Conservation (phyloP, 495 filamentous ascomycete genomes). For the Hypoxylon subgilvum region DNA sequence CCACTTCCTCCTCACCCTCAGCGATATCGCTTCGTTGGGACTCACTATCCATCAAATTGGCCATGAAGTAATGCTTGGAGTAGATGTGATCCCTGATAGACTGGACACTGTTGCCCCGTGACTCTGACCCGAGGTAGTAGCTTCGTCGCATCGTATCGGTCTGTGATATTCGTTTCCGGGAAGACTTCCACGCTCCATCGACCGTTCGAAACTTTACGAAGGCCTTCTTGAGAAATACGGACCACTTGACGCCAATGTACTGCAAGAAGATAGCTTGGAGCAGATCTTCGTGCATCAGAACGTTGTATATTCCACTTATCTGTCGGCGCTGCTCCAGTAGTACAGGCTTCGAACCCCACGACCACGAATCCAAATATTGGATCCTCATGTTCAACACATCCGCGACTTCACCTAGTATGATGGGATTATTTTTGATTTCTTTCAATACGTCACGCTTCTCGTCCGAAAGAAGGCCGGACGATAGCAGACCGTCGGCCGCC, state of each 20-base stretch:
- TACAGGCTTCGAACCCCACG: slow-evolving; percentile 63
- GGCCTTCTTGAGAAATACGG: slow-evolving; percentile 58
- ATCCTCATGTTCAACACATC: slow-evolving; percentile 75
- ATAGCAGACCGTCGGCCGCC: slow-evolving; percentile 61
- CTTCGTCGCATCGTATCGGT: slow-evolving; percentile 53
- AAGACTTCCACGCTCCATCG: slow-evolving; percentile 53
- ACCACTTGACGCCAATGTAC: slow-evolving; percentile 67
- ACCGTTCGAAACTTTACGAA: slow-evolving; percentile 52
- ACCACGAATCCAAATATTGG: slow-evolving; percentile 63
- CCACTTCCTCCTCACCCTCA: slow-evolving; percentile 51
- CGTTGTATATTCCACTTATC: slow-evolving; percentile 64
- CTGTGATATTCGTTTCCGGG: slow-evolving; percentile 48
- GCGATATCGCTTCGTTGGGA: slow-evolving; percentile 30
- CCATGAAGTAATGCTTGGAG: slow-evolving; percentile 60
- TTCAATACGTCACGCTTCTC: slow-evolving; percentile 64
- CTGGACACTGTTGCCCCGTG: slow-evolving; percentile 39
- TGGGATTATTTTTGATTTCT: slow-evolving; percentile 63
- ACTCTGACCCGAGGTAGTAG: slow-evolving; percentile 51
- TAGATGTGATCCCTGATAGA: slow-evolving; percentile 49
- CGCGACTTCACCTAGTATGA: slow-evolving; percentile 64
- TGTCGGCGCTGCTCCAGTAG: slow-evolving; percentile 66
- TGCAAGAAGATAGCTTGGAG: slow-evolving; percentile 70
- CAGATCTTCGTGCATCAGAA: slow-evolving; percentile 72
- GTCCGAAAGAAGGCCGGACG: slow-evolving; percentile 62
- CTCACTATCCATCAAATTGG: slow-evolving; percentile 47